Conservation (phyloP, 2,329 filamentous ascomycete genomes). For the Triangularia verruculosa region DNA sequence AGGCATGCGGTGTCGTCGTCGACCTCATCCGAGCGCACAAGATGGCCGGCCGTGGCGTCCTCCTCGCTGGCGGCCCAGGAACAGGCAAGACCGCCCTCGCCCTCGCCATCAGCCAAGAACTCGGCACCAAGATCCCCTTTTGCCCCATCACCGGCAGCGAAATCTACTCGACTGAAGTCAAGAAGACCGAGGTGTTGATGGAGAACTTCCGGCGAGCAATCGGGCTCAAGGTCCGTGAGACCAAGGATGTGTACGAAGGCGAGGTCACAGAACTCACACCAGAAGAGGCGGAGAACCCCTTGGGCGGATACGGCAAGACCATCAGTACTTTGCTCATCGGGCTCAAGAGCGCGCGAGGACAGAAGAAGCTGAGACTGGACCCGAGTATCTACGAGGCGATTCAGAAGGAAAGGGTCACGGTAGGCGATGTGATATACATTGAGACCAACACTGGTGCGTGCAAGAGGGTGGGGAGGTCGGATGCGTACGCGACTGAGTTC, state of each 20-base stretch:
- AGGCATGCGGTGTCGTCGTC: constrained; percentile 94
- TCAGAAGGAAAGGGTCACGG: constrained; percentile 93
- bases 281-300: constrained; percentile 95
- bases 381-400: constrained; percentile 99
- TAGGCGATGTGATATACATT: constrained; percentile 98
- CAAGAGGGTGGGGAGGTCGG: constrained; percentile 92
- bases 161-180: constrained; percentile 96
- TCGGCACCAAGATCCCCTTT: constrained; percentile 97
- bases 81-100: constrained; percentile 97
- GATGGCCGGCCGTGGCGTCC: constrained; percentile 91
- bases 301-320: constrained; percentile 95
- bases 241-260: constrained; percentile 98
- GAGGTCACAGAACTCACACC: constrained; percentile 97
- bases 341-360: constrained; percentile 90
- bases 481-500: constrained; percentile 97
- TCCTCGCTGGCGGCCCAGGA: constrained; percentile 90
- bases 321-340: constrained; percentile 95
- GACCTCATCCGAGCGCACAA: constrained; percentile 95
- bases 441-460: constrained; percentile 98
- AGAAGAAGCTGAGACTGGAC: constrained; percentile 95
- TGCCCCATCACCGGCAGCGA: constrained; percentile 98
- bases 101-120: constrained; percentile 90
- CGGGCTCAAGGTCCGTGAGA: constrained; percentile 93
- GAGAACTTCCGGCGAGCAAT: constrained; percentile 98
- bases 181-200: constrained; percentile 99